Base-by-base conservation (phyloP, 495 filamentous ascomycete genomes). In the Barbatosphaeria neglecta region DNA sequence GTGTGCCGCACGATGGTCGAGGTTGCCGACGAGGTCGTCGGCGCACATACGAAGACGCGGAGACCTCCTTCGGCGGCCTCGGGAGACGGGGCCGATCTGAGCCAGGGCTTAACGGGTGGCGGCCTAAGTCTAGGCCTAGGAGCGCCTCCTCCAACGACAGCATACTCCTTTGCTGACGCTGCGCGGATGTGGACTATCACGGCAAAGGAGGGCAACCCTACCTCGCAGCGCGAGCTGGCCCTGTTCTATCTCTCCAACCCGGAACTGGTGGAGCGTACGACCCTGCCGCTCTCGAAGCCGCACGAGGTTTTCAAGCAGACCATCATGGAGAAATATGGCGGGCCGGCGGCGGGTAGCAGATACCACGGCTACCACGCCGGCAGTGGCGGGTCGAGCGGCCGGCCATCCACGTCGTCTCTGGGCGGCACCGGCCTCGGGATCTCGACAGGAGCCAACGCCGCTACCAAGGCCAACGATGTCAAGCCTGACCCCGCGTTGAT, bases 191-290 rank as follows among this genome's bases (percentile, higher is more conserved):
- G 86, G 80, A 86, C 85, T 50, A 94, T 95, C 58, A 89, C 89
- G 6, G 92, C 92, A 9, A 90, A 88, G 65, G 92, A 98, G 63
- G 89, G 90, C 25, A 82, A 93, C 54, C 75, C 90, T 7, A 86
- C 84, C 18, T 92, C 92, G n/a, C 86, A 95, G 61, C 82, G 92
- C 44, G 92, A 98, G 64, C 77, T 98, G 18, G 92, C 86, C 2
- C 90, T 93, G 47, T 84, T 96, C 50, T 96, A 96, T 54, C 77
- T 98, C 22, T 95, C 89, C 9, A 86, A 95, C 55, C 90, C 92
- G 1, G 86, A 92, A 58, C 75, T 92, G 18, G 77, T 98, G 3
- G 85, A 85, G 25, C 80, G 87, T 11, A 84, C 86, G 16, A 89
- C 88, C 0, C 69, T 93, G 37, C 92, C 92, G 16, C 69, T 98